Evolutionary conservation across 805 yeast genomes (phyloP).

Genomic region (Lipomyces starkeyi): DNA sequence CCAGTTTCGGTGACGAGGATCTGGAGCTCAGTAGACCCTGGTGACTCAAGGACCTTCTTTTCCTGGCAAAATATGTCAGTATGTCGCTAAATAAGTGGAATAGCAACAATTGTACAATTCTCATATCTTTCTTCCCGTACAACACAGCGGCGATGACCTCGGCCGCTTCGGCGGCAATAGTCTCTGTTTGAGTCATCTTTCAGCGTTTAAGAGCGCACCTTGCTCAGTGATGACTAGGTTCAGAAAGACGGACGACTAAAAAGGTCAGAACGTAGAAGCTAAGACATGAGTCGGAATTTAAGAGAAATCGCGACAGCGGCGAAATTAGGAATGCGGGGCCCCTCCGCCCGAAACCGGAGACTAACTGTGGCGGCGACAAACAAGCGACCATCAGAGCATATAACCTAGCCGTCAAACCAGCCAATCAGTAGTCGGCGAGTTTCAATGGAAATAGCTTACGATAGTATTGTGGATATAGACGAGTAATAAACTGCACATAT

Average conservation of each 20-base stretch:
- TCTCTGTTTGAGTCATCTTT: not conserved
- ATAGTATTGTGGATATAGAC: not conserved
- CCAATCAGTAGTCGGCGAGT: not conserved
- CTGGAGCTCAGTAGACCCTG: conserved; percentile 37
- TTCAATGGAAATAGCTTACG: not conserved
- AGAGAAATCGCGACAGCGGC: not conserved
- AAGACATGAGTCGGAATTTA: not conserved
- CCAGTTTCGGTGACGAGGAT: conserved; percentile 36
- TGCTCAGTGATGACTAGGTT: not conserved
- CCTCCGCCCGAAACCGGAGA: not conserved
- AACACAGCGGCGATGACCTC: not conserved
- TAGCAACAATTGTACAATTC: conserved; percentile 2
- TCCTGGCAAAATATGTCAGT: conserved; percentile 20
- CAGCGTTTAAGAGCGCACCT: not conserved
- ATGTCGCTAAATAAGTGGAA: not conserved
- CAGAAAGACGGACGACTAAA: not conserved
- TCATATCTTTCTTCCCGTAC: not conserved
- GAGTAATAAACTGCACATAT: not conserved
- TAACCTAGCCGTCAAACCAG: not conserved
- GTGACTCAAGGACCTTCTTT: conserved; percentile 24
- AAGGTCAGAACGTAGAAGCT: not conserved
- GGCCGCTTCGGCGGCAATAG: not conserved
- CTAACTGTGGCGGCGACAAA: not conserved
- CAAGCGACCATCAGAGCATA: not conserved
- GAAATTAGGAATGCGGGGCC: not conserved